A percentile compares a stretch with the other conserved stretches of the same genome.
phyloP scores from a whole-genome alignment of 2,329 filamentous ascomycete species.

The Corynespora cassiicola region DNA sequence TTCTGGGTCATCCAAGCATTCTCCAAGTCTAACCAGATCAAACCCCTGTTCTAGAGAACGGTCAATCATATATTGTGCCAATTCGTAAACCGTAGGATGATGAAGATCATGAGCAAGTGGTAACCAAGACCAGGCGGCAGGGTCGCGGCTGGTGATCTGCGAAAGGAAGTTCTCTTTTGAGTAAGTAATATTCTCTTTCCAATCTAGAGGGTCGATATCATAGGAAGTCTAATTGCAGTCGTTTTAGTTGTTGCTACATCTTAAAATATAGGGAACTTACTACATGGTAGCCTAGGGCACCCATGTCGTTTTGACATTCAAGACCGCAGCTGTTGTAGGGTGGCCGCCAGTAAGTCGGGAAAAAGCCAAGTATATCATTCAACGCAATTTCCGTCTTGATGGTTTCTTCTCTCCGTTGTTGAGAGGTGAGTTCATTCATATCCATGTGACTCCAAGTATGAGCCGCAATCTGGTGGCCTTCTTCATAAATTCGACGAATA shows the following conservation, averaged over 20 bases:
- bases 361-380: slow-evolving; percentile 52
- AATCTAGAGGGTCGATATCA: too few species aligned
- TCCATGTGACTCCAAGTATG: slow-evolving; percentile 56
- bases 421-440: slow-evolving; percentile 42
- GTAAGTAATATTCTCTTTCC: too few species aligned
- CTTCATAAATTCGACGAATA: slow-evolving; percentile 54
- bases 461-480: slow-evolving; percentile 61
- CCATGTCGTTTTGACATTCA: slow-evolving; percentile 44
- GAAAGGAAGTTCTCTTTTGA: too few species aligned
- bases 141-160: too few species aligned
- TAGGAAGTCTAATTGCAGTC: too few species aligned
- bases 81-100: too few species aligned
- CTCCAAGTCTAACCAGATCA: slow-evolving; percentile 61
- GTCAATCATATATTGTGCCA: too few species aligned
- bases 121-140: too few species aligned
- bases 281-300: slow-evolving; percentile 57
- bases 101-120: too few species aligned
- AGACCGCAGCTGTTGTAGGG: slow-evolving; percentile 51
- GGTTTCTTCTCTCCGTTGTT: slow-evolving; percentile 54
- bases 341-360: slow-evolving; percentile 60
- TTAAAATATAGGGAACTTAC: too few species aligned
- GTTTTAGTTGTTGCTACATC: too few species aligned
- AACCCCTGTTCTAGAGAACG: too few species aligned
- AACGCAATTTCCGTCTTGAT: slow-evolving; percentile 58
- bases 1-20: slow-evolving; percentile 62